Conservation (phyloP, 139 green algal species). For the Pedinophyceae sp. region DNA sequence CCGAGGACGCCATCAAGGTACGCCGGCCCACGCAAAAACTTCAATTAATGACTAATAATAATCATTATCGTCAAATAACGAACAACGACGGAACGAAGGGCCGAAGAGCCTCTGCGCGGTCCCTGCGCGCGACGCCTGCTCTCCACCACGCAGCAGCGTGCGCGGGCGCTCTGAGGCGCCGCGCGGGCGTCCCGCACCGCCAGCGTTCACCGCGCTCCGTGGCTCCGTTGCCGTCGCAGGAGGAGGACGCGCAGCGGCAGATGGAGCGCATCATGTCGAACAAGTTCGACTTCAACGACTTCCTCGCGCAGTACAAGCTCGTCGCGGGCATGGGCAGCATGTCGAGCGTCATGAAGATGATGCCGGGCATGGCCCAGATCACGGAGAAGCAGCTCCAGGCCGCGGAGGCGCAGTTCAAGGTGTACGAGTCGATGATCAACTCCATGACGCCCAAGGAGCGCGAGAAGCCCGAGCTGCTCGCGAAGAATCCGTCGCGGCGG, state of each 20-base stretch:
- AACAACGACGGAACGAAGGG: no score
- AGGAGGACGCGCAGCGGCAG: constrained; percentile 22
- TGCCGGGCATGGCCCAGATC: constrained; percentile 76
- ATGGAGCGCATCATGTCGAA: constrained; percentile 59
- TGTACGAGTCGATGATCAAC: constrained; percentile 66
- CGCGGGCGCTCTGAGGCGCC: no score
- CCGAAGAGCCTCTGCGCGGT: no score
- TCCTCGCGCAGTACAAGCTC: constrained; percentile 84
- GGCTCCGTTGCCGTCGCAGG: no score
- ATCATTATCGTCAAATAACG: no score
- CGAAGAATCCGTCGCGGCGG: constrained; percentile 24
- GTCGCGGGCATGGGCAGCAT: constrained; percentile 85
- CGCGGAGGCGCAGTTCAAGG: constrained; percentile 56
- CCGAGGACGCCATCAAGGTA: constrained; percentile 59
- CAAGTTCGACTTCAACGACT: constrained; percentile 99
- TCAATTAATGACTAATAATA: no score
- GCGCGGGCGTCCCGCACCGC: no score
- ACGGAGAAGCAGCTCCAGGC: constrained; percentile 76
- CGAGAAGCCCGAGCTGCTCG: constrained; percentile 65
- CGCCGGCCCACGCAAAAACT: no score
- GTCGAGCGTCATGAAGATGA: constrained; percentile 74
- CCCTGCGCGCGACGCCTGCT: no score
- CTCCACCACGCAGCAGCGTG: no score
- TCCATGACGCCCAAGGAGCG: constrained; percentile 47
- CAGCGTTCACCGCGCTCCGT: no score